These are phyloP conservation scores for Macrophomina pseudophaseolina DNA, from an alignment of 2,329 filamentous ascomycete species.

Conservation along the genomic window DNA sequence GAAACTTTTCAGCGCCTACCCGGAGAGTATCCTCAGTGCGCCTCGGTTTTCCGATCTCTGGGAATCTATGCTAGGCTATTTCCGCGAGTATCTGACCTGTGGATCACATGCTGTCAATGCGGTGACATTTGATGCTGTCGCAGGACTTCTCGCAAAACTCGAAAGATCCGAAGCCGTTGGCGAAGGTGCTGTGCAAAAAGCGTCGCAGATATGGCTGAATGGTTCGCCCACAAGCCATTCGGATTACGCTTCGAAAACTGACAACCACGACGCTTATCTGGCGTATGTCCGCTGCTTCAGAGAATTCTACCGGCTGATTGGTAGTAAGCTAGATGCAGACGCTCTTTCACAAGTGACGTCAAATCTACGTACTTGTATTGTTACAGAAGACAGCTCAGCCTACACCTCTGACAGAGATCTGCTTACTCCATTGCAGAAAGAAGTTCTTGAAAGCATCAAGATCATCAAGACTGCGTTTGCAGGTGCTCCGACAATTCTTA, in stretches of 20 bases:
- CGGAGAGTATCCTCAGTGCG: constrained; percentile 72
- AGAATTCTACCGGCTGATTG: constrained; percentile 78
- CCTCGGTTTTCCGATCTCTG: constrained; percentile 74
- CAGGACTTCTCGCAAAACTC: constrained; percentile 44
- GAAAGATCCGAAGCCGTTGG: constrained; percentile 34
- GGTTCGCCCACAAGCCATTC: background rate
- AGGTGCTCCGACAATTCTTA: constrained; percentile 70
- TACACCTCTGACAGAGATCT: constrained; percentile 77
- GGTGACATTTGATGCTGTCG: constrained; percentile 49
- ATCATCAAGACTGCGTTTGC: constrained; percentile 69
- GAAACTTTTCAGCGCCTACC: constrained; percentile 73
- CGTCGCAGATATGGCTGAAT: constrained; percentile 21
- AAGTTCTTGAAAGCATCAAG: constrained; percentile 70
- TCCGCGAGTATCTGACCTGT: constrained; percentile 58
- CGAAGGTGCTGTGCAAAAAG: constrained; percentile 31
- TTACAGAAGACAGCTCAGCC: constrained; percentile 68
- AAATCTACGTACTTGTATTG: constrained; percentile 73
- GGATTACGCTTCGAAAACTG: constrained; percentile 22
- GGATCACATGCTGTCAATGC: constrained; percentile 48
- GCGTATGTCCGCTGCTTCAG: constrained; percentile 80
- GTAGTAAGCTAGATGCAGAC: constrained; percentile 65
- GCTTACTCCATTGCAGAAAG: constrained; percentile 72
- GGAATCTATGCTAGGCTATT: constrained; percentile 72
- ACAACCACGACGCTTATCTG: constrained; percentile 79
- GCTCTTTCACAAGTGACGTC: constrained; percentile 71